Evolutionary conservation across 1,284 basidiomycete species (phyloP).

Genomic region (Cryptococcus floricola): DNA sequence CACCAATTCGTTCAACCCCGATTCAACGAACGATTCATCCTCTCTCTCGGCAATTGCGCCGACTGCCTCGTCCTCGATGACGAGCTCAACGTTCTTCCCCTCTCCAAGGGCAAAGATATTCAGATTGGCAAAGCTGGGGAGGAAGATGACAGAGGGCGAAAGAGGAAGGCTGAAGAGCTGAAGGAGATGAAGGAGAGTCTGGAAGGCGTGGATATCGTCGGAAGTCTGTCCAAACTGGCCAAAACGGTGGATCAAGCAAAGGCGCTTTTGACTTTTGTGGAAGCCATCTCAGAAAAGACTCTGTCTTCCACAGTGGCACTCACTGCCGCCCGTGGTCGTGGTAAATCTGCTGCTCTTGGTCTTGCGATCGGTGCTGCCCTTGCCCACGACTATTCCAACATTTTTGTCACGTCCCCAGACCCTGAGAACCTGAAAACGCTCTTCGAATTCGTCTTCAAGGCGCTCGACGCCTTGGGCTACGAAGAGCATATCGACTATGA

Average conservation of each 20-base stretch:
- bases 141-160: conserved; percentile 43
- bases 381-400: conserved; percentile 93
- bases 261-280: conserved; percentile 85
- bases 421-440: conserved; percentile 96
- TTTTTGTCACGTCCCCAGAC: conserved; percentile 96
- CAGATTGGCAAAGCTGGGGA: conserved; percentile 45
- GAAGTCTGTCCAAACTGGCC: conserved; percentile 84
- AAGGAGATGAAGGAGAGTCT: conserved; percentile 76
- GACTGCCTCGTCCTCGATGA: conserved; percentile 95
- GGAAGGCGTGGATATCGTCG: conserved; percentile 79
- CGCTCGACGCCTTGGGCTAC: conserved; percentile 88
- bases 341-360: conserved; percentile 94
- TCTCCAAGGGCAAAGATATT: conserved; percentile 95
- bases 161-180: conserved; percentile 58
- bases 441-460: conserved; percentile 99
- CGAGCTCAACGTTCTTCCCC: conserved; percentile 94
- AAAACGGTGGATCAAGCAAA: conserved; percentile 90
- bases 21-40: conserved; percentile 98
- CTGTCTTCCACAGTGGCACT: conserved; percentile 92
- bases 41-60: conserved; percentile 82
- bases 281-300: conserved; percentile 86
- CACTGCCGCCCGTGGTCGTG: conserved; percentile 90
- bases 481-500: conserved; percentile 98
- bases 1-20: conserved; percentile 86
- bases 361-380: conserved; percentile 90